These are phyloP conservation scores for Camillea tinctor DNA, from an alignment of 2,329 filamentous ascomycete genomes.

Conservation along the genomic window DNA sequence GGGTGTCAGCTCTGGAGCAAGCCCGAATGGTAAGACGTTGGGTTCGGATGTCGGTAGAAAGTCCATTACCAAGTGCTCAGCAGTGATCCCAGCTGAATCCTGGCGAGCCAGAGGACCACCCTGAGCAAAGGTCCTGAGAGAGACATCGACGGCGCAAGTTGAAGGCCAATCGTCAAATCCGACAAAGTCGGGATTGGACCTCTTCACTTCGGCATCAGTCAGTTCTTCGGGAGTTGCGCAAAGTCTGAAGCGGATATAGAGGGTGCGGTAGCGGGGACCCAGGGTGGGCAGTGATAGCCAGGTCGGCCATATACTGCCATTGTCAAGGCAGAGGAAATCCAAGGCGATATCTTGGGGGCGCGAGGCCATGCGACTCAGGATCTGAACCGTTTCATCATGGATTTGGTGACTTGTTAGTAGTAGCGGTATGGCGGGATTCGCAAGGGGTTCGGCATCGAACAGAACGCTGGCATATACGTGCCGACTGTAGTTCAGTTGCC, in stretches of 20 bases:
- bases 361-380: background rate
- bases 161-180: background rate
- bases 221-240: background rate
- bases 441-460: background rate
- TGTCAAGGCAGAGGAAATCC: background rate
- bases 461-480: background rate
- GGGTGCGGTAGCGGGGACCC: background rate
- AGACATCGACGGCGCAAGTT: background rate
- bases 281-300: conserved; percentile 1
- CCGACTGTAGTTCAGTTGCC: background rate
- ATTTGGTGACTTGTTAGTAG: background rate
- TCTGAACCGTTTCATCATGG: background rate
- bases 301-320: background rate
- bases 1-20: background rate
- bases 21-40: background rate
- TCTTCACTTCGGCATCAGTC: background rate
- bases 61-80: background rate
- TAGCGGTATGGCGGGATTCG: background rate
- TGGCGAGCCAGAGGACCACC: background rate
- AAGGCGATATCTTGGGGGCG: background rate
- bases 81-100: background rate
- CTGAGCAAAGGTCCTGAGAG: background rate
- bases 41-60: background rate
- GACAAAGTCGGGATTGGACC: background rate
- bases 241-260: background rate